These are phyloP conservation scores for Lobosporangium transversale DNA, from an alignment of 192 early-diverging fungal genomes.

Conservation along the genomic window DNA sequence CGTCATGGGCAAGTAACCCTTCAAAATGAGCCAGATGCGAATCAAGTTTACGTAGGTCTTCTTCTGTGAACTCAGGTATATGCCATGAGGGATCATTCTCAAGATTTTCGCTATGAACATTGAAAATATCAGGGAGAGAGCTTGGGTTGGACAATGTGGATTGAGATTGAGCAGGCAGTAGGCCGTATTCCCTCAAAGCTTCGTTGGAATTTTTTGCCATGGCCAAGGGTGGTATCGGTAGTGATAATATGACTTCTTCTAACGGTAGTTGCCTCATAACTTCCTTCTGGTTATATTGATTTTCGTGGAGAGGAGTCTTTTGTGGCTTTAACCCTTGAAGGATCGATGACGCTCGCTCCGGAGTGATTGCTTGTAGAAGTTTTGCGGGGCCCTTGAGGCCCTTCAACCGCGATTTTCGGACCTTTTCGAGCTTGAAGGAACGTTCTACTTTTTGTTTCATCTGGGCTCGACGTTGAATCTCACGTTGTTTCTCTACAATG, in stretches of 20 bases:
- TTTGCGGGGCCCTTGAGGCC: constrained; percentile 13
- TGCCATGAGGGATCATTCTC: constrained; percentile 2
- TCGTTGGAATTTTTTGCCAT: not conserved
- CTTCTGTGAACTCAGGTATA: not conserved
- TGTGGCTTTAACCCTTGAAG: constrained; percentile 8
- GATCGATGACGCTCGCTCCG: constrained; percentile 9
- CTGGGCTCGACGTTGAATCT: constrained; percentile 47
- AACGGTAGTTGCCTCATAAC: too few relatives aligned
- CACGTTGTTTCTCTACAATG: constrained; percentile 62
- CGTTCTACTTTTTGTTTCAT: constrained; percentile 34
- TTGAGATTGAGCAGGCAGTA: not conserved
- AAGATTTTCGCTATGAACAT: not conserved
- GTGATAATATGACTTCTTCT: not conserved
- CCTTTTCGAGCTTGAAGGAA: constrained; percentile 52
- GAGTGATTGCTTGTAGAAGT: constrained; percentile 1
- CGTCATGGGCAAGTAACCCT: not conserved
- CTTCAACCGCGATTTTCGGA: constrained; percentile 47
- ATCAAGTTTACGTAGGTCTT: not conserved
- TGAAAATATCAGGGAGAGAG: not conserved
- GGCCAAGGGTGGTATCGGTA: not conserved
- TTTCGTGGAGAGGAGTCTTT: not conserved
- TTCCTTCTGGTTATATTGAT: too few relatives aligned
- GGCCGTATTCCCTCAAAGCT: not conserved
- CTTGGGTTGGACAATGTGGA: not conserved
- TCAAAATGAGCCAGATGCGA: not conserved